These are phyloP conservation scores for Chlorophyllum brunneum DNA, from an alignment of 768 basidiomycete species.

Conservation along the genomic window DNA sequence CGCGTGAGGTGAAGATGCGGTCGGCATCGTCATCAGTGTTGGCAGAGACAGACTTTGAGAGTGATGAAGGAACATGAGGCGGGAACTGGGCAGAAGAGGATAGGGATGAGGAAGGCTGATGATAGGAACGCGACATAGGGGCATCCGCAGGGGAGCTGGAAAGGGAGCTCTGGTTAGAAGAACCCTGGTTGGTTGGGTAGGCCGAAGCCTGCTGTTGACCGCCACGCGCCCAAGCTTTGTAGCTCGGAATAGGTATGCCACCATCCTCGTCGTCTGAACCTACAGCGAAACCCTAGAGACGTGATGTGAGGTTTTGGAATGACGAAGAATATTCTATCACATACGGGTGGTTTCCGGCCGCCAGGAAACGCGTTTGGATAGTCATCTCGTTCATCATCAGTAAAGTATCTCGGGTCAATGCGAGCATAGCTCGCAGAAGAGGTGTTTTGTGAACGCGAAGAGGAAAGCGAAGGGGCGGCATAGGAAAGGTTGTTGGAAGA, in stretches of 20 bases:
- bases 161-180: conserved; percentile 7
- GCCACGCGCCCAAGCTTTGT: not conserved
- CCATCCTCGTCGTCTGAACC: conserved; percentile 12
- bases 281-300: not conserved
- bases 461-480: conserved; percentile 29
- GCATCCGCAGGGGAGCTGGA: conserved; percentile 6
- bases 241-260: conserved; percentile 9
- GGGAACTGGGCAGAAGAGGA: conserved; percentile 7
- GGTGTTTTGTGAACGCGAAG: conserved; percentile 29
- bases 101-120: conserved; percentile 2
- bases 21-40: not conserved
- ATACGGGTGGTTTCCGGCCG: not conserved
- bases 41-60: conserved; percentile 1
- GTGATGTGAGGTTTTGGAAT: not conserved
- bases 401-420: conserved; percentile 32
- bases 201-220: not conserved
- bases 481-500: conserved; percentile 15
- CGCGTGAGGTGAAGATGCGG: not conserved
- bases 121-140: not conserved
- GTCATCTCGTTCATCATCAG: conserved; percentile 9
- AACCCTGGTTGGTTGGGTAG: not conserved
- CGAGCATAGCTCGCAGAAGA: conserved; percentile 37
- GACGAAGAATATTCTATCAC: not conserved
- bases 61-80: not conserved
- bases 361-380: not conserved